Percentiles rank a stretch among this genome's conserved stretches.
Evolutionary conservation across 345 rosid species (phyloP).

Genomic region (Cardamine chenopodiifolia): DNA sequence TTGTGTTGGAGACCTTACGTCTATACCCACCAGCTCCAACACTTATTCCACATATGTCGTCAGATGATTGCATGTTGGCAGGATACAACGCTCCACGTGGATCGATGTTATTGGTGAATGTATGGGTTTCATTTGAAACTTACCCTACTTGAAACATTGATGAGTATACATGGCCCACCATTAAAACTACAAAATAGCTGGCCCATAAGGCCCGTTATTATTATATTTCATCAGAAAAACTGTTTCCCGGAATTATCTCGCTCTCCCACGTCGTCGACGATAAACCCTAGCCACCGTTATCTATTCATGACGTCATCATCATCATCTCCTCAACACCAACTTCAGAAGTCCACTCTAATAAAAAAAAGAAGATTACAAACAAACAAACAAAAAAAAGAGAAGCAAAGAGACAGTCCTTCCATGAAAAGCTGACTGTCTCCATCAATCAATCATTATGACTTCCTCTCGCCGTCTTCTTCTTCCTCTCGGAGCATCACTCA

Average conservation of each 20-base stretch:
- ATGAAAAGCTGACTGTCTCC: slow-evolving; percentile 19
- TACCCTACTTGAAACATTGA: too few species aligned
- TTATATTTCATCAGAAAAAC: not conserved
- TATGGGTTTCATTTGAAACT: not conserved
- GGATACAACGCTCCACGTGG: not conserved
- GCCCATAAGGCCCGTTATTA: slow-evolving; percentile 16
- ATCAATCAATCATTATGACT: slow-evolving; percentile 14
- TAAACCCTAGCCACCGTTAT: slow-evolving; percentile 37
- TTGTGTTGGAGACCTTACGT: not conserved
- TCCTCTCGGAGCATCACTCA: slow-evolving; percentile 36
- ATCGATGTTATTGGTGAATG: not conserved
- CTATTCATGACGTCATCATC: slow-evolving; percentile 30
- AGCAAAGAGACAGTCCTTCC: not conserved
- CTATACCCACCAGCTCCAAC: not conserved
- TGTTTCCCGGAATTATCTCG: not conserved
- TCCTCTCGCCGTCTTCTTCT: slow-evolving; percentile 38
- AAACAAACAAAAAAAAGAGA: too few species aligned
- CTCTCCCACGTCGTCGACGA: not conserved
- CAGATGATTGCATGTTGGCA: not conserved
- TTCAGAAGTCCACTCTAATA: not conserved
- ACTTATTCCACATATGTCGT: not conserved
- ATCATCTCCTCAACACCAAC: not conserved
- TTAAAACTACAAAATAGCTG: not conserved
- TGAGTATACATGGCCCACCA: not conserved
- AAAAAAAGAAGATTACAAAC: too few species aligned